A percentile compares a stretch with the other conserved stretches of the same genome.
Evolutionary conservation across 768 basidiomycete genomes (phyloP).

Genomic region (Rhodotorula diobovata): DNA sequence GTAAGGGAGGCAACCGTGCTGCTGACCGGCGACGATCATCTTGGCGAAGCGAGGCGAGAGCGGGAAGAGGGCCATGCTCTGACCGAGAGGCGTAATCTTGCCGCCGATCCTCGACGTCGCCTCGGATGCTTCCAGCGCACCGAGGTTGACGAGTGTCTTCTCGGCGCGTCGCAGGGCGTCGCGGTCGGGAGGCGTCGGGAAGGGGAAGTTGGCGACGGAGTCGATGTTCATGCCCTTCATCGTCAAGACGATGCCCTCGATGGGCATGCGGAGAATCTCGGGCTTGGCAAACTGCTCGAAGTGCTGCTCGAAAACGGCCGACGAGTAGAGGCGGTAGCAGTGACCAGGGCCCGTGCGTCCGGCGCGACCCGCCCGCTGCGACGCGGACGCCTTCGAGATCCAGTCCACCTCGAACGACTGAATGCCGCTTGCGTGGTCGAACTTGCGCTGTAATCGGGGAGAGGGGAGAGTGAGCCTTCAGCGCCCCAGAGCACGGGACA

Average conservation of each 20-base stretch:
- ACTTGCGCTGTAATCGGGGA: slow-evolving; percentile 61
- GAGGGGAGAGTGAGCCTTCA: not conserved
- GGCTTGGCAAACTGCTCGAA: slow-evolving; percentile 81
- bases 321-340: slow-evolving; percentile 95
- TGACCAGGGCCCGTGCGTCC: slow-evolving; percentile 97
- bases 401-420: slow-evolving; percentile 89
- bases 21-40: slow-evolving; percentile 80
- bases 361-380: slow-evolving; percentile 90
- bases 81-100: slow-evolving; percentile 82
- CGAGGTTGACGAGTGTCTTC: slow-evolving; percentile 69
- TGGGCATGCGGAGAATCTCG: slow-evolving; percentile 90
- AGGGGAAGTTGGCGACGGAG: slow-evolving; percentile 92
- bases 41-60: slow-evolving; percentile 90
- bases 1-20: slow-evolving; percentile 87
- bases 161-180: slow-evolving; percentile 72
- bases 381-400: slow-evolving; percentile 91
- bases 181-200: slow-evolving; percentile 90
- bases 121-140: slow-evolving; percentile 59
- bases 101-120: slow-evolving; percentile 50
- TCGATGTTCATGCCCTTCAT: slow-evolving; percentile 99
- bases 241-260: slow-evolving; percentile 92
- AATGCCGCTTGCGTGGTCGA: slow-evolving; percentile 72
- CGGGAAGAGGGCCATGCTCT: slow-evolving; percentile 87
- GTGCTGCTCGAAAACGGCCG: slow-evolving; percentile 86
- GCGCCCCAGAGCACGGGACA: not conserved